Conservation (phyloP, 805 yeast species). For the Myxozyma monticola region DNA sequence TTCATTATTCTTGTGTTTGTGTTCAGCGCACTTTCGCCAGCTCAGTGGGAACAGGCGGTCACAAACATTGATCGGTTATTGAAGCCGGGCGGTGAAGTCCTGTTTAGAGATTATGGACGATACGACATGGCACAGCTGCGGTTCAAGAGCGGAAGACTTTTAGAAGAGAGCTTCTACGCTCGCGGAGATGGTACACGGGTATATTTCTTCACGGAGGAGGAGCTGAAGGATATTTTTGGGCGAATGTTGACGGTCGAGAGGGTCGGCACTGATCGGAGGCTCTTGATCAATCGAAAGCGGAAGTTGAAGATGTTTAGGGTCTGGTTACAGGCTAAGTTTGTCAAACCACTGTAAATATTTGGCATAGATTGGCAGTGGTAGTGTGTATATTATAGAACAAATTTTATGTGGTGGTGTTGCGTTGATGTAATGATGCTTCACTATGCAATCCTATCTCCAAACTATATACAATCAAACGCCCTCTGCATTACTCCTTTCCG, state of each 20-base stretch:
- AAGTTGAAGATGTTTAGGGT: constrained; percentile 93
- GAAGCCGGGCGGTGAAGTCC: constrained; percentile 89
- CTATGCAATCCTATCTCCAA: no score
- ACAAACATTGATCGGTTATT: constrained; percentile 65
- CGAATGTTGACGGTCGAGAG: constrained; percentile 62
- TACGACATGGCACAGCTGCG: constrained; percentile 94
- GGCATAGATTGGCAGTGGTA: not conserved
- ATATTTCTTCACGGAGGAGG: constrained; percentile 94
- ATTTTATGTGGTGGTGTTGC: no score
- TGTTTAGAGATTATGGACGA: constrained; percentile 92
- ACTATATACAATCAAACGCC: no score
- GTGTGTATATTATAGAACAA: no score
- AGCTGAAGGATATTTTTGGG: constrained; percentile 71
- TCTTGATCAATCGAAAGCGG: constrained; percentile 88
- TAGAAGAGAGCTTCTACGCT: constrained; percentile 91
- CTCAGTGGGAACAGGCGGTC: constrained; percentile 85
- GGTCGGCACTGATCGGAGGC: constrained; percentile 86
- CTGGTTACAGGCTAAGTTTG: constrained; percentile 93
- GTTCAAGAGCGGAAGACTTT: constrained; percentile 79
- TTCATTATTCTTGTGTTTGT: constrained; percentile 94
- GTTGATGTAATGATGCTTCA: no score
- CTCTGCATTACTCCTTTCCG: no score
- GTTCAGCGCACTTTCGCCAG: constrained; percentile 86
- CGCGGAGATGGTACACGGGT: constrained; percentile 98
- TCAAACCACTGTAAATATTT: constrained; percentile 33